Conservation (phyloP, 495 filamentous ascomycete genomes). For the Penicillium fimorum region DNA sequence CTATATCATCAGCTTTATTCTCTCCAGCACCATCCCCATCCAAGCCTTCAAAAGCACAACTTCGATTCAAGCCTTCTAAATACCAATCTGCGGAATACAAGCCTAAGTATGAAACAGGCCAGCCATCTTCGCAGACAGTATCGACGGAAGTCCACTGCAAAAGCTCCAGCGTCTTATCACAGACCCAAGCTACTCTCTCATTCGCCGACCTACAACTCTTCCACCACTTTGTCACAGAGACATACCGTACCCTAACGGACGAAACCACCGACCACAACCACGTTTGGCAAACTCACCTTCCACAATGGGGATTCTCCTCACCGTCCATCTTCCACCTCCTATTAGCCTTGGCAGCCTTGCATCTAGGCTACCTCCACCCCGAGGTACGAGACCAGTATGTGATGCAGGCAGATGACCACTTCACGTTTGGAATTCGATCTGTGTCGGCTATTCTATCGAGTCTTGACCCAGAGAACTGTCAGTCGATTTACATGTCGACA, state of each 20-base stretch:
- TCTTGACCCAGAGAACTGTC: conserved; percentile 41
- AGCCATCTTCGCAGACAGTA: conserved; percentile 10
- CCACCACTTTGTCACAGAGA: conserved; percentile 38
- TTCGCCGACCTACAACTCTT: conserved; percentile 38
- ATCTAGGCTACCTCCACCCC: conserved; percentile 41
- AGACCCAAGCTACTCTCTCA: conserved; percentile 22
- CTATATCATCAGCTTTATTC: conserved; percentile 8
- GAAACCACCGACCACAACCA: conserved; percentile 17
- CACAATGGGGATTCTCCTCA: conserved; percentile 41
- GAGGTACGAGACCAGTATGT: conserved; percentile 26
- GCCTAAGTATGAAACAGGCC: conserved; percentile 7
- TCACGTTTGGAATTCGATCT: conserved; percentile 44
- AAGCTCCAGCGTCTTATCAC: conserved; percentile 1
- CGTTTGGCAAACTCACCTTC: conserved; percentile 42
- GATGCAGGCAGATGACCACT: conserved; percentile 43
- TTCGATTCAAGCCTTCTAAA: conserved; percentile 17
- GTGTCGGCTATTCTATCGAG: conserved; percentile 39
- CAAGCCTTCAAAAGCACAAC: neutral
- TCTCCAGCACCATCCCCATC: conserved; percentile 1
- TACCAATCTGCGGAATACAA: conserved; percentile 14
- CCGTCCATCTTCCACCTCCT: conserved; percentile 48
- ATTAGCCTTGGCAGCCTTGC: conserved; percentile 44
- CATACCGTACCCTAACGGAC: conserved; percentile 32
- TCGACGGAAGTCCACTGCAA: neutral
- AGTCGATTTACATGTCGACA: conserved; percentile 46